Conservation (phyloP, 176 grass and related monocot species). For the Phyllostachys edulis region DNA sequence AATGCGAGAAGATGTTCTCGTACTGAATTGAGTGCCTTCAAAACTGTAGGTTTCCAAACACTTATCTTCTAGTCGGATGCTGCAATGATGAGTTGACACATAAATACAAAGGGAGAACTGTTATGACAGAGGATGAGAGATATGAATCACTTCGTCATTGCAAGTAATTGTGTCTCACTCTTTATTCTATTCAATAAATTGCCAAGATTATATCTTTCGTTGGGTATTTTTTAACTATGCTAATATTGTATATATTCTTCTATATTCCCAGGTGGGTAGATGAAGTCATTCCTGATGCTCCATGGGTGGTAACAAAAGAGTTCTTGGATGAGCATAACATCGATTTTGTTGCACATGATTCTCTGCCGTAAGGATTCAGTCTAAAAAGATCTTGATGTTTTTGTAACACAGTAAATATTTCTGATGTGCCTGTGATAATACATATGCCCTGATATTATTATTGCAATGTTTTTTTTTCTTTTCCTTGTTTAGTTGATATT, state of each 20-base stretch:
- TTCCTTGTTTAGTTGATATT: not conserved
- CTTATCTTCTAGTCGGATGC: constrained; percentile 80
- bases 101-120: constrained; percentile 79
- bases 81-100: constrained; percentile 91
- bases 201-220: not conserved
- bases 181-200: constrained; percentile 4
- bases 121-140: constrained; percentile 78
- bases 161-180: constrained; percentile 51
- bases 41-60: constrained; percentile 74
- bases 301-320: constrained; percentile 83
- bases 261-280: constrained; percentile 74
- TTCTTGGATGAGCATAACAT: constrained; percentile 87
- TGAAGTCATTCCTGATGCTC: constrained; percentile 95
- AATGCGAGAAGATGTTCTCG: not conserved
- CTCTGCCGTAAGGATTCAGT: constrained; percentile 72
- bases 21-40: constrained; percentile 32
- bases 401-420: not conserved
- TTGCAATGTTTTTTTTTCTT: not conserved
- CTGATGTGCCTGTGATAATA: constrained; percentile 8
- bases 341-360: constrained; percentile 87
- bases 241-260: constrained; percentile 25
- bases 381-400: constrained; percentile 26
- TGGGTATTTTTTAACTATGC: not conserved
- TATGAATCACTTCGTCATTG: constrained; percentile 96
- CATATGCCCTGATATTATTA: not conserved